Evolutionary conservation across 2,329 filamentous ascomycete species (phyloP).

Genomic region (Aspergillus sp.): DNA sequence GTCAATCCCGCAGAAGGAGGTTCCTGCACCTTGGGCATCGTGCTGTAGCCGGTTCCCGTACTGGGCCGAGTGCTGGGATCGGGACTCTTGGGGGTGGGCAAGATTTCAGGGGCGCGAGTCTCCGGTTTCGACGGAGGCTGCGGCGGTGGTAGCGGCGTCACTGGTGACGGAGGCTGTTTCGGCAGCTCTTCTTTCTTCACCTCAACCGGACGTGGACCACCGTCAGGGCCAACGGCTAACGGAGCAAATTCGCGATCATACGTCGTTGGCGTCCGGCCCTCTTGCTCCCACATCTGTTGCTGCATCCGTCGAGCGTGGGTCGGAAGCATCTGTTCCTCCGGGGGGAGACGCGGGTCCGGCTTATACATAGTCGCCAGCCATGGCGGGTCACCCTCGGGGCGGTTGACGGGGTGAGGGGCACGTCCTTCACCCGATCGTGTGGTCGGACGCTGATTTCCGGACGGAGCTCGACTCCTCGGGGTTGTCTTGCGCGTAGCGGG

Average conservation of each 20-base stretch:
- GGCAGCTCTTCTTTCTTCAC: conserved; percentile 13
- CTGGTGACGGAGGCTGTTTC: conserved; percentile 4
- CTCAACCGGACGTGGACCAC: conserved; percentile 22
- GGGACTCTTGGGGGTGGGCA: conserved; percentile 30
- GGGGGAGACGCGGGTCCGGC: conserved; percentile 88
- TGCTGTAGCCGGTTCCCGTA: conserved; percentile 50
- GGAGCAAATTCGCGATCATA: conserved; percentile 89
- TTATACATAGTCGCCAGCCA: conserved; percentile 96
- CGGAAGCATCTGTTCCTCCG: conserved; percentile 91
- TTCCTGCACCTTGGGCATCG: conserved; percentile 48
- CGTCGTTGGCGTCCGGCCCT: conserved; percentile 78
- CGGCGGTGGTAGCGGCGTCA: conserved; percentile 11
- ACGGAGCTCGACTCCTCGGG: conserved; percentile 34
- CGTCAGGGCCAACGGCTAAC: conserved; percentile 54
- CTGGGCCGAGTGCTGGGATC: conserved; percentile 35
- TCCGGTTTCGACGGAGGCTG: neutral
- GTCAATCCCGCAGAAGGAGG: conserved; percentile 34
- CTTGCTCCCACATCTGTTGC: conserved; percentile 92
- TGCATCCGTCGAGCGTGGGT: conserved; percentile 88
- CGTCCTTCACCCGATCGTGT: conserved; percentile 60
- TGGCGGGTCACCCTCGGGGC: conserved; percentile 89
- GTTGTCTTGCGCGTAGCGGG: conserved; percentile 42
- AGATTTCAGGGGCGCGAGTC: conserved; percentile 13
- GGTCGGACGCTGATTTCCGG: conserved; percentile 54
- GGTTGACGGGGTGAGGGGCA: conserved; percentile 58